Base-by-base conservation (phyloP, 192 early-diverging fungal genomes). In the Rhizophagus clarus region DNA sequence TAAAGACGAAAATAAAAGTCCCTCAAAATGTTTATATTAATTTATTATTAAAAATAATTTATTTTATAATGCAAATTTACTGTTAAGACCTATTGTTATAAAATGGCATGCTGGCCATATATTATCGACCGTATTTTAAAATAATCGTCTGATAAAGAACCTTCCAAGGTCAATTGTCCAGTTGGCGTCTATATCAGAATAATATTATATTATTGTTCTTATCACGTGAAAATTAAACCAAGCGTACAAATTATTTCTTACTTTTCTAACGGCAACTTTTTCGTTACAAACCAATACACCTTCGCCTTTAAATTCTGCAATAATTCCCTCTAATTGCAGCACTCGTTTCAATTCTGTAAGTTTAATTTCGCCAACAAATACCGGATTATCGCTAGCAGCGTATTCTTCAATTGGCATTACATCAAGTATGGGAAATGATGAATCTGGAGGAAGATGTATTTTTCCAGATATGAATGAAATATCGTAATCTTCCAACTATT, bases 271-370 rank as follows among this genome's bases (percentile, higher is more conserved):
- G 9, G 91, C 90, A 22, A 95, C 91, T 11, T 89, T 87, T 61
- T 91, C 89, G 84, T 94, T 95, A 70, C 96, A 96, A 7, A 97
- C 93, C 62, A 99, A 83, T 45, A 95, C 88, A 66, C 95, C 95
- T 61, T 94, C 93, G 29, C 88, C 88, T 71, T 92, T 92, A 83
- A 99, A 98, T 76, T 94, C 91, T 12, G 96, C 92, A 4, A 84
- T 77, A 37, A 95, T 92, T 0, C 97, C 96, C 72, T 93, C 90
- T 4, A 85, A 81, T 24, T 89, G 89, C 40, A 98, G 83, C 5
- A 94, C 81, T 14, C 87, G 83, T 32, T 93, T 90, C 73, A 99
- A 92, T 82, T 95, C 92, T 74, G 94, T 93, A 67, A 99, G 87
- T 45, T 90, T 90, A 31, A 97, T 80, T 82, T 97, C 94, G 20